A percentile compares a stretch with the other conserved stretches of the same genome.
Evolutionary conservation across 2,329 filamentous ascomycete genomes (phyloP).

Genomic region (Beauveria rudraprayagi): DNA sequence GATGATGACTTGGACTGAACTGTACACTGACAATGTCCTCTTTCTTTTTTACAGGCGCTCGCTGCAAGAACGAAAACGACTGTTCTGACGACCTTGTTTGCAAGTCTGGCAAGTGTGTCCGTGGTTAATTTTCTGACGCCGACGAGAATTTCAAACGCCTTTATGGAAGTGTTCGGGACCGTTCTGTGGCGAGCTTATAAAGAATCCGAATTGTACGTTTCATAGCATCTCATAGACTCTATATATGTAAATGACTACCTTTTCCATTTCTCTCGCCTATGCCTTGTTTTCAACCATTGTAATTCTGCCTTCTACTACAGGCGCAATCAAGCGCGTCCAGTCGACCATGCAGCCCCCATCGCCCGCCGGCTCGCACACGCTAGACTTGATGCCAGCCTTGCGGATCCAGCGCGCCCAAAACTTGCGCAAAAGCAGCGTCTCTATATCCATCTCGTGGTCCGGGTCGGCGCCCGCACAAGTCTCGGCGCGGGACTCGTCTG

Average conservation of each 20-base stretch:
- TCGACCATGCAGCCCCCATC: conserved; percentile 54
- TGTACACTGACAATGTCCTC: background rate
- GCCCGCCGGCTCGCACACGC: conserved; percentile 42
- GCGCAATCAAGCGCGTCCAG: conserved; percentile 77
- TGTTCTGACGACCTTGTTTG: conserved; percentile 19
- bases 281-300: conserved; percentile 29
- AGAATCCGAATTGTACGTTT: background rate
- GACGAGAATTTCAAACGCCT: background rate
- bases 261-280: background rate
- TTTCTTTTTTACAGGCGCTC: conserved; percentile 14
- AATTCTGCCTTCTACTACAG: conserved; percentile 71
- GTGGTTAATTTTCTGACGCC: background rate
- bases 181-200: background rate
- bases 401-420: conserved; percentile 68
- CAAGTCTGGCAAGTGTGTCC: conserved; percentile 16
- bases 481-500: conserved; percentile 15
- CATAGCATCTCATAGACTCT: background rate
- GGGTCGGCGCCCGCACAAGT: conserved; percentile 27
- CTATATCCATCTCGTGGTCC: conserved; percentile 39
- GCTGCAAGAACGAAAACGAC: conserved; percentile 17
- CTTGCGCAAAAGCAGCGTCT: conserved; percentile 58
- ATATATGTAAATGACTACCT: background rate
- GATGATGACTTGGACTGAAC: background rate
- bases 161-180: background rate
- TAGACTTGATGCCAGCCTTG: conserved; percentile 52